Evolutionary conservation across 2,329 filamentous ascomycete species (phyloP).

Genomic region (Sclerotinia minor): DNA sequence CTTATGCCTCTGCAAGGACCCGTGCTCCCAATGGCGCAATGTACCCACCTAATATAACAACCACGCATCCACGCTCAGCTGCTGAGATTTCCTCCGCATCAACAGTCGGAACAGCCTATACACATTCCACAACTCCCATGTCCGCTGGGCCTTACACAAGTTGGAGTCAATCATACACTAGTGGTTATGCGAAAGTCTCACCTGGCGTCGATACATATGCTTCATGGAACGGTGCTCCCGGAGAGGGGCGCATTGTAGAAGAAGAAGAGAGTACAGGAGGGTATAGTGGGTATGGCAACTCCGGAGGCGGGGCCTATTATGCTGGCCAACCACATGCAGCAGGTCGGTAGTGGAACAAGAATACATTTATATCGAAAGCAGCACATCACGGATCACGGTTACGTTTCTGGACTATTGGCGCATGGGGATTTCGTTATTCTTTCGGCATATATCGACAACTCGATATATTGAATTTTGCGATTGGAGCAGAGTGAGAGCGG

Average conservation of each 20-base stretch:
- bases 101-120: conserved; percentile 31
- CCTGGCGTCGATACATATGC: conserved; percentile 35
- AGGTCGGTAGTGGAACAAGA: conserved; percentile 17
- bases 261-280: conserved; percentile 30
- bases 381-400: conserved; percentile 10
- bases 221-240: conserved; percentile 33
- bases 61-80: conserved; percentile 30
- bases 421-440: conserved; percentile 7
- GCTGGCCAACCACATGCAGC: conserved; percentile 33
- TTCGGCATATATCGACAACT: conserved; percentile 7
- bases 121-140: conserved; percentile 29
- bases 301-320: conserved; percentile 35
- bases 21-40: conserved; percentile 27
- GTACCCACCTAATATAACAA: conserved; percentile 38
- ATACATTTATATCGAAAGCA: conserved; percentile 3
- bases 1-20: conserved; percentile 17
- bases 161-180: conserved; percentile 36
- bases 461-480: neutral
- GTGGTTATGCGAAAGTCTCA: conserved; percentile 35
- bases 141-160: conserved; percentile 32
- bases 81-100: conserved; percentile 33
- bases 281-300: conserved; percentile 35
- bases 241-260: conserved; percentile 29
- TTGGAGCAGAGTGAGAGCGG: conserved; percentile 3
- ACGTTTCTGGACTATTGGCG: conserved; percentile 15